phyloP scores from a whole-genome alignment of 108 stramenopile genomes.

The Heterococcus sp. region DNA sequence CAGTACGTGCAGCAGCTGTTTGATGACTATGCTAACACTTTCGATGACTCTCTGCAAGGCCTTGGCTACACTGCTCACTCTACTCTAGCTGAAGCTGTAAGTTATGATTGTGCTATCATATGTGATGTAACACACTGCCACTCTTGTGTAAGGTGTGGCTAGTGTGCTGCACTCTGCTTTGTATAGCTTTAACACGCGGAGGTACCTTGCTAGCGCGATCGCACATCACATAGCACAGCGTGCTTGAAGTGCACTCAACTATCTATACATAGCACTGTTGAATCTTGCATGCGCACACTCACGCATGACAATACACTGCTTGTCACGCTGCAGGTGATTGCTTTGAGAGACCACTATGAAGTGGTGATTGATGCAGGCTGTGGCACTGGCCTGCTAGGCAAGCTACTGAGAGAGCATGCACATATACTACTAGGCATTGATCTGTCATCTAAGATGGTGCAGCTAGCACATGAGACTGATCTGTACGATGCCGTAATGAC shows the following conservation, averaged over 20 bases:
- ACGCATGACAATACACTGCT: too few relatives aligned
- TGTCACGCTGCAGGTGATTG: too few relatives aligned
- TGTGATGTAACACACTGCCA: too few relatives aligned
- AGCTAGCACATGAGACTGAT: constrained; percentile 6
- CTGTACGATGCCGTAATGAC: constrained; percentile 13
- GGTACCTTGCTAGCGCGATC: too few relatives aligned
- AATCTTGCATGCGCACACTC: too few relatives aligned
- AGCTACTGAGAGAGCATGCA: constrained; percentile 2
- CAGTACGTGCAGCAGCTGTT: not conserved
- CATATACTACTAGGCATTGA: constrained; percentile 18
- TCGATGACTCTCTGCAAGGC: constrained; percentile 28
- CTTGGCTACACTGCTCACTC: constrained; percentile 16
- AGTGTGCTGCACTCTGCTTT: too few relatives aligned
- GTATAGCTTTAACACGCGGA: too few relatives aligned
- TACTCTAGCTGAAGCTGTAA: constrained; percentile 4
- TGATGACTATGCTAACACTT: constrained; percentile 23
- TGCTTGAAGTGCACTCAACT: too few relatives aligned
- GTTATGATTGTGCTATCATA: not conserved
- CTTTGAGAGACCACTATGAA: not conserved
- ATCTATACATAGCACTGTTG: too few relatives aligned
- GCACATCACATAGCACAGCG: too few relatives aligned
- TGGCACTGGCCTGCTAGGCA: constrained; percentile 28
- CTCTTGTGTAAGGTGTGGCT: too few relatives aligned
- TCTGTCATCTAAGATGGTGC: constrained; percentile 15
- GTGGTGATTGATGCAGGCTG: constrained; percentile 24